Conservation (phyloP, 148 eudicot species). For the Chenopodium berlandieri region DNA sequence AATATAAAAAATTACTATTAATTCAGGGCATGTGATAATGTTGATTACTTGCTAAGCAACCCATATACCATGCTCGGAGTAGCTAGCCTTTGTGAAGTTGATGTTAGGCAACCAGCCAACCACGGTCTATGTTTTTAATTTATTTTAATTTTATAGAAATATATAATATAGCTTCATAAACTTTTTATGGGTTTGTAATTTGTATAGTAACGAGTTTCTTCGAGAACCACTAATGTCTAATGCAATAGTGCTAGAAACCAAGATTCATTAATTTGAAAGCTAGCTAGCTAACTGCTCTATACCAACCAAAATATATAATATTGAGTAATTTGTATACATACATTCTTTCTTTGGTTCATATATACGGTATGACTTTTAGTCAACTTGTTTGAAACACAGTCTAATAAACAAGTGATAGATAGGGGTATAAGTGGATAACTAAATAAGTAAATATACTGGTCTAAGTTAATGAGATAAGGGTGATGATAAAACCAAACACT, state of each 20-base stretch:
- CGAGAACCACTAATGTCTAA: background rate
- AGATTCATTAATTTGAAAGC: background rate
- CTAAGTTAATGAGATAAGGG: no score
- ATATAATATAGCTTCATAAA: no score
- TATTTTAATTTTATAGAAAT: no score
- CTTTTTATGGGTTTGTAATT: background rate
- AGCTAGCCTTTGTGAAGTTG: background rate
- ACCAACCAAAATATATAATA: background rate
- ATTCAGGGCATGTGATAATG: constrained; percentile 28
- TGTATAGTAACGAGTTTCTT: background rate
- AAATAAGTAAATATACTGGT: no score
- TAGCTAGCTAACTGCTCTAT: background rate
- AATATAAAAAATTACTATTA: constrained; percentile 19
- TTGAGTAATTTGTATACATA: no score
- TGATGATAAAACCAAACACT: no score
- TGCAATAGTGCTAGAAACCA: background rate
- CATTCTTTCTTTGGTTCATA: no score
- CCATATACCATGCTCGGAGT: background rate
- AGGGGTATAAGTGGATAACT: no score
- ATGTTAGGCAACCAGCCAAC: background rate
- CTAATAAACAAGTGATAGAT: no score
- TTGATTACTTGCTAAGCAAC: constrained; percentile 30
- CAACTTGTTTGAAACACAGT: no score
- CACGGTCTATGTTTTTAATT: background rate
- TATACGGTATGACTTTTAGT: no score